Evolutionary conservation across 2,329 filamentous ascomycete genomes (phyloP).

Genomic region (Sporothrix inflata): DNA sequence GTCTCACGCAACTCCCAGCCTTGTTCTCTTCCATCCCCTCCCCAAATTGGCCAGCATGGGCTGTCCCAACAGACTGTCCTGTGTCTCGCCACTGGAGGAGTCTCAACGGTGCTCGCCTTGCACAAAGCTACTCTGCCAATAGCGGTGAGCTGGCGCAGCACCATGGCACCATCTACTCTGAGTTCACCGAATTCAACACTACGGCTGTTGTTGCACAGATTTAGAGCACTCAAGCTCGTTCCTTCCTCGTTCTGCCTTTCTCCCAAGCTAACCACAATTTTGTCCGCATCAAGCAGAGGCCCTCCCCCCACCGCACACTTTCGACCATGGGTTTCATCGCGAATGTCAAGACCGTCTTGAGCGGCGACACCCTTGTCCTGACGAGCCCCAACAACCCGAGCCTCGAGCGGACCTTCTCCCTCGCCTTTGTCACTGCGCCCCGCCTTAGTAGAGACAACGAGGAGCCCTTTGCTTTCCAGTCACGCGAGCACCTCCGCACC

Average conservation of each 20-base stretch:
- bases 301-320: not conserved
- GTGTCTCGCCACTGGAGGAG: not conserved
- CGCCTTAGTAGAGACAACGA: conserved; percentile 86
- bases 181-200: not conserved
- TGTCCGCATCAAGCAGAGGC: not conserved
- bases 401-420: conserved; percentile 82
- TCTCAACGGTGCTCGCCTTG: not conserved
- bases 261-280: not conserved
- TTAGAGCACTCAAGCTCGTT: not conserved
- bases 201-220: not conserved
- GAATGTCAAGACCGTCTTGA: conserved; percentile 90
- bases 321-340: conserved; percentile 60
- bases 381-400: conserved; percentile 78
- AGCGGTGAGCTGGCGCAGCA: conserved; percentile 22
- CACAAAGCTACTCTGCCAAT: not conserved
- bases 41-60: not conserved
- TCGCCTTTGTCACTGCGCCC: conserved; percentile 90
- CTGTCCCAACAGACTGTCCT: not conserved
- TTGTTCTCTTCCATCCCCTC: not conserved
- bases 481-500: conserved; percentile 87
- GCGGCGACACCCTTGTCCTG: conserved; percentile 88
- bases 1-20: not conserved
- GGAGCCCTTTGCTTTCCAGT: conserved; percentile 90
- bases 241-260: not conserved
- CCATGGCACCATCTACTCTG: not conserved